Base-by-base conservation (phyloP, 148 eudicot genomes). In the Rhododendron ovatum region DNA sequence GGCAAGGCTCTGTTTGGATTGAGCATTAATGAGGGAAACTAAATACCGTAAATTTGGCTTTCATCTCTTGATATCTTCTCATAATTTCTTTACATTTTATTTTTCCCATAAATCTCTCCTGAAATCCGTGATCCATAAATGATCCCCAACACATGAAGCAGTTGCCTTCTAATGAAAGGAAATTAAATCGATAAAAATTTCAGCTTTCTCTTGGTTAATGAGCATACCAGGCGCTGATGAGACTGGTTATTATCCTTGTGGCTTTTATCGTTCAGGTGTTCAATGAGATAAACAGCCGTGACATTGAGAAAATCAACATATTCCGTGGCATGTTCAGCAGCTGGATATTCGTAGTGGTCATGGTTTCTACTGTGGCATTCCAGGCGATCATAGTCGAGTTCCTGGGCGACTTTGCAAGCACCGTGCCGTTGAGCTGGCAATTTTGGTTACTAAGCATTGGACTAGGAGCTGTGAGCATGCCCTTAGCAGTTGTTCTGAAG, bases 211-310 rank as follows among this genome's bases (percentile, higher is more conserved):
- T 51, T 82, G 39, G 8, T 81, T 41, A 22, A 43, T 82, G 26
- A 53, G 28, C 30, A 45, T 45, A 18, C 9, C 45, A 76, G 59
- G 35, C 50, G 47, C 48, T 67, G n/a, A 82, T 61, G 45, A 51
- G 3, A 51, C 47, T 26, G 15, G 43, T 51, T 53, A 33, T 15
- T 11, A 26, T 67, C 74, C 5, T 86, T 35, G 22, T 67, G 24
- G n/a, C 35, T 78, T 75, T 7, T 41, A 11, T 20, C 74, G 80
- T 86, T 14, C 93, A 97, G 99, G 92, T 95, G 69, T 97, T 97
- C 89, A 97, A 97, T 65, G 99, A 97, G 86, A 91, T 97, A 87
- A 97, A 97, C 90, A 97, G 99, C 88, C 95, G 98, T 30, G 98
- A 97, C 75, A 97, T 97, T 51, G 99, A 95, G 88, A 97, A 91